phyloP scores from a whole-genome alignment of 352 stramenopile species.

The Pythium folliculosum region DNA sequence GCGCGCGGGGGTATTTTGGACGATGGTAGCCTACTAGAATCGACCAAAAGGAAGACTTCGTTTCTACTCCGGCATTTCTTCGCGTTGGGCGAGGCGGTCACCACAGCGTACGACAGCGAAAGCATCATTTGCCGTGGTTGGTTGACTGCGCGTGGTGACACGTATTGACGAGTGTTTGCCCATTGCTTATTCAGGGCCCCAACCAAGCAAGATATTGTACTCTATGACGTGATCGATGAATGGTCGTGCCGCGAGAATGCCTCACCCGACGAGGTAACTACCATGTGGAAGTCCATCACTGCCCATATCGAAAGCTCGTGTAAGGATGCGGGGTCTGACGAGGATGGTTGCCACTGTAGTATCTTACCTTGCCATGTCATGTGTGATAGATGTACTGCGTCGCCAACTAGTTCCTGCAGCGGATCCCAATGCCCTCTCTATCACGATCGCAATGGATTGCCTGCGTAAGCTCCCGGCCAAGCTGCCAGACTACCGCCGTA shows the following conservation, averaged over 20 bases:
- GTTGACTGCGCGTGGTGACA: too few relatives aligned
- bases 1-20: constrained; percentile 37
- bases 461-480: constrained; percentile 53
- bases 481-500: constrained; percentile 61
- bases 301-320: constrained; percentile 71
- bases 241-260: constrained; percentile 53
- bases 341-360: not conserved
- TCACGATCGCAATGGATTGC: constrained; percentile 74
- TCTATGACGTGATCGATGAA: constrained; percentile 68
- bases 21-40: constrained; percentile 48
- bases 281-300: constrained; percentile 65
- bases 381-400: constrained; percentile 54
- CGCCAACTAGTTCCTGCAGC: constrained; percentile 44
- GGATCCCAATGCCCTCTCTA: constrained; percentile 51
- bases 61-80: constrained; percentile 81
- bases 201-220: constrained; percentile 39
- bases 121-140: too few relatives aligned
- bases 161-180: not conserved
- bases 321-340: constrained; percentile 19
- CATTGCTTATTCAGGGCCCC: not conserved
- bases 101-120: constrained; percentile 13
- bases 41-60: constrained; percentile 60
- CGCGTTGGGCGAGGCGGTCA: constrained; percentile 37
- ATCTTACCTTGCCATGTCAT: not conserved
- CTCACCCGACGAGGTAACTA: constrained; percentile 43